phyloP scores from a whole-genome alignment of 352 stramenopile species.

The Globisporangium nagaii region DNA sequence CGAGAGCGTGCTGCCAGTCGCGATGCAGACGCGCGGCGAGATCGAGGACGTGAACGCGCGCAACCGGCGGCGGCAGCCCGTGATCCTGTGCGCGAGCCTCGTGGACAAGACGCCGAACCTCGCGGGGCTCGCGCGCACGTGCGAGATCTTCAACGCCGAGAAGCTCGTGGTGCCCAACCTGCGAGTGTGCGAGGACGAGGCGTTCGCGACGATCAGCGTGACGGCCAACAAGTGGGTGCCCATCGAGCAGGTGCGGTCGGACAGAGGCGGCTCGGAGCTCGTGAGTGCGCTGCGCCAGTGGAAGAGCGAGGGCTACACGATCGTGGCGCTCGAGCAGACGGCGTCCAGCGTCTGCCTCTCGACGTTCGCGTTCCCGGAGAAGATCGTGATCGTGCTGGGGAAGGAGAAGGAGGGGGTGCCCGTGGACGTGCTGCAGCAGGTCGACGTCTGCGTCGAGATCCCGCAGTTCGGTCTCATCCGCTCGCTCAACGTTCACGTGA shows the following conservation, averaged over 20 bases:
- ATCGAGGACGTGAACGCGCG: conserved; percentile 35
- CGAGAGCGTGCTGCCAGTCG: conserved; percentile 46
- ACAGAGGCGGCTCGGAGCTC: conserved; percentile 30
- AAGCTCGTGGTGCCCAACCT: conserved; percentile 88
- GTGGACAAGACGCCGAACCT: conserved; percentile 96
- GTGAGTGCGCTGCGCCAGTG: conserved; percentile 37
- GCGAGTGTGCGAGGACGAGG: conserved; percentile 76
- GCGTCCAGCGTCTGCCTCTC: conserved; percentile 85
- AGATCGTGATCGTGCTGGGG: conserved; percentile 93
- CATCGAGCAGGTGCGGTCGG: conserved; percentile 84
- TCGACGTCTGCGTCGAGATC: conserved; percentile 97
- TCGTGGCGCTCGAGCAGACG: conserved; percentile 95
- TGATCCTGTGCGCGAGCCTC: conserved; percentile 83
- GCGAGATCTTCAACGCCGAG: conserved; percentile 93
- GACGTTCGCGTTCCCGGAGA: conserved; percentile 81
- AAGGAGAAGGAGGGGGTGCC: conserved; percentile 97
- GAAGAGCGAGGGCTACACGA: conserved; percentile 87
- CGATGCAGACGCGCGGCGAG: conserved; percentile 32
- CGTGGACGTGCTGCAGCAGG: conserved; percentile 90
- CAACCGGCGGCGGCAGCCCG: conserved; percentile 42
- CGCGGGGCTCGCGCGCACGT: conserved; percentile 90
- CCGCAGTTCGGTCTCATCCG: conserved; percentile 96
- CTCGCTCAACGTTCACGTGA: conserved; percentile 97
- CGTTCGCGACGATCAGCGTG: conserved; percentile 90
- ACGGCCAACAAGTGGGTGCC: conserved; percentile 94